Conservation (phyloP, 805 yeast species). For the Teunomyces stri region DNA sequence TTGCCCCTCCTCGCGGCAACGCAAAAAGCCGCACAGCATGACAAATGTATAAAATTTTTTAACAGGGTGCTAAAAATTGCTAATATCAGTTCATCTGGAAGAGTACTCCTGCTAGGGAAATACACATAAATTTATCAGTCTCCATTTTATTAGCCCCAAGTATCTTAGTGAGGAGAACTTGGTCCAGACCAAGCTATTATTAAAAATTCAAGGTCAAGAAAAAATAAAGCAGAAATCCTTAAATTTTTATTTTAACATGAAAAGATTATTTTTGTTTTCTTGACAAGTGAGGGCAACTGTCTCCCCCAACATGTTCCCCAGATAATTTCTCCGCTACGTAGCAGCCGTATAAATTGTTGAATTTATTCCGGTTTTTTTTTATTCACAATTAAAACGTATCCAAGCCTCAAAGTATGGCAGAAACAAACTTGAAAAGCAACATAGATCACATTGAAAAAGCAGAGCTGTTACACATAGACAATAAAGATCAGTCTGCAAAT, state of each 20-base stretch:
- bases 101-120: neutral
- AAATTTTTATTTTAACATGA: too few species aligned
- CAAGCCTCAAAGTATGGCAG: neutral
- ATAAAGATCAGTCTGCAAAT: neutral
- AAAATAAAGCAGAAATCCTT: too few species aligned
- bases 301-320: neutral
- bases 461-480: neutral
- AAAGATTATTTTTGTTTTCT: neutral
- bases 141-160: too few species aligned
- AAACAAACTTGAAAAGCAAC: neutral
- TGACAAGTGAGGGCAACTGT: neutral
- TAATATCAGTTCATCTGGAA: neutral
- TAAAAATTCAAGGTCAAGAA: too few species aligned
- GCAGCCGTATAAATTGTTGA: neutral
- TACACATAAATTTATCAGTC: too few species aligned
- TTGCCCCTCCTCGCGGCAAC: neutral
- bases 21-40: neutral
- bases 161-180: too few species aligned
- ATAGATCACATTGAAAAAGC: conserved; percentile 4
- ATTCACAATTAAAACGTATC: neutral
- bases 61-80: neutral
- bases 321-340: neutral
- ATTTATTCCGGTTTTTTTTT: too few species aligned
- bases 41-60: too few species aligned
- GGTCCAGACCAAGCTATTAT: too few species aligned